Conservation (phyloP, 345 rosid genomes). For the Theobroma cacao region DNA sequence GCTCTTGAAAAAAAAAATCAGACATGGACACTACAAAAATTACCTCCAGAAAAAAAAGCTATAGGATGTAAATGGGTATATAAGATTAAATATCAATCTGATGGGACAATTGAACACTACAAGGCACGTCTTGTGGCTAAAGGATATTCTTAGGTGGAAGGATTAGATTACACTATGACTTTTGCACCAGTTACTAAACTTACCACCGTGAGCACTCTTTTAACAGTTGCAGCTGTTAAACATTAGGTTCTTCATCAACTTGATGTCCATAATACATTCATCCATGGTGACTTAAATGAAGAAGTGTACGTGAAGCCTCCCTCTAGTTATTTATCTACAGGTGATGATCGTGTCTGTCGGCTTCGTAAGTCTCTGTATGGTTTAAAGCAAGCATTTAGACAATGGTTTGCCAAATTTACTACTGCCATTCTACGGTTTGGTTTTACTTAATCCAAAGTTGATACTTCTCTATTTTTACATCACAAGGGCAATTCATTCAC, state of each 20-base stretch:
- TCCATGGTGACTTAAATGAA: background rate
- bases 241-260: background rate
- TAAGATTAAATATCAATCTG: background rate
- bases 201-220: background rate
- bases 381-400: background rate
- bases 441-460: background rate
- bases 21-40: background rate
- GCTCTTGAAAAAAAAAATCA: no score
- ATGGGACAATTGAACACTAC: background rate
- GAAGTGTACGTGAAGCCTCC: background rate
- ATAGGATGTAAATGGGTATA: background rate
- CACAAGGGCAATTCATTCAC: background rate
- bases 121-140: background rate
- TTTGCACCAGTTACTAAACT: background rate
- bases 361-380: background rate
- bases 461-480: background rate
- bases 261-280: no score
- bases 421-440: background rate
- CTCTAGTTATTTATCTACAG: background rate
- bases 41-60: background rate
- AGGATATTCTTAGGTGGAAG: background rate
- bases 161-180: background rate
- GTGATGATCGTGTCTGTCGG: background rate
- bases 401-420: constrained; percentile 15
- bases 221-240: background rate